These are phyloP conservation scores for Cyclotella cryptica DNA, from an alignment of 108 stramenopile genomes.

Conservation along the genomic window DNA sequence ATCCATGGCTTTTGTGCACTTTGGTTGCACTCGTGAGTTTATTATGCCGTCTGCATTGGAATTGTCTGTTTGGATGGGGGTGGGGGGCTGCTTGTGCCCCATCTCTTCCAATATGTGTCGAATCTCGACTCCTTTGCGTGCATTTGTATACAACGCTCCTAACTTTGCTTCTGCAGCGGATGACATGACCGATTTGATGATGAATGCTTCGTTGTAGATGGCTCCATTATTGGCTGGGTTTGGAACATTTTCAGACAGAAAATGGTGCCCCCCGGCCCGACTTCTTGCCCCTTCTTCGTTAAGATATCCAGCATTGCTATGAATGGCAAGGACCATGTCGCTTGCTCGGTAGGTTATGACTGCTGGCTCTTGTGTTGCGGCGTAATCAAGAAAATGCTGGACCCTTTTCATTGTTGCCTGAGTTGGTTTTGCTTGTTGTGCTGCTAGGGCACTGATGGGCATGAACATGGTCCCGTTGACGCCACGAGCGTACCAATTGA, in stretches of 20 bases:
- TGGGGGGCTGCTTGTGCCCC: conserved; percentile 49
- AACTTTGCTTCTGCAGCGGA: conserved; percentile 59
- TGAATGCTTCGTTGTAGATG: conserved; percentile 33
- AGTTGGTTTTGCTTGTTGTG: conserved; percentile 15
- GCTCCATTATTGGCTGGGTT: conserved; percentile 32
- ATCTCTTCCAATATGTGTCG: conserved; percentile 35
- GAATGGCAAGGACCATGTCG: conserved; percentile 42
- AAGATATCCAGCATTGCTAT: conserved; percentile 11
- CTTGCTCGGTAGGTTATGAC: conserved; percentile 42
- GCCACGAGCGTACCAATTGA: conserved; percentile 46
- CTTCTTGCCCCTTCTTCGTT: conserved; percentile 20
- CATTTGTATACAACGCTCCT: conserved; percentile 49
- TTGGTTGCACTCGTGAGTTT: conserved; percentile 53
- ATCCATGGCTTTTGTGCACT: conserved; percentile 27
- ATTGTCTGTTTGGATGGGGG: conserved; percentile 53
- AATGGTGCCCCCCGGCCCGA: conserved; percentile 47
- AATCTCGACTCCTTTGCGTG: conserved; percentile 26
- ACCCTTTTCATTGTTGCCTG: conserved; percentile 16
- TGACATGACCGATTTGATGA: conserved; percentile 40
- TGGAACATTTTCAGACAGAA: conserved; percentile 18
- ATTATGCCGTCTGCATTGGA: conserved; percentile 52
- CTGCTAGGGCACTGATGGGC: background rate
- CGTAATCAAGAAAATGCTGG: conserved; percentile 56
- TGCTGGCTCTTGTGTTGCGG: conserved; percentile 24
- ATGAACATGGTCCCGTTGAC: conserved; percentile 24